A percentile compares a stretch with the other conserved stretches of the same genome.
phyloP scores from a whole-genome alignment of 345 rosid species.

The Mercurialis annua region DNA sequence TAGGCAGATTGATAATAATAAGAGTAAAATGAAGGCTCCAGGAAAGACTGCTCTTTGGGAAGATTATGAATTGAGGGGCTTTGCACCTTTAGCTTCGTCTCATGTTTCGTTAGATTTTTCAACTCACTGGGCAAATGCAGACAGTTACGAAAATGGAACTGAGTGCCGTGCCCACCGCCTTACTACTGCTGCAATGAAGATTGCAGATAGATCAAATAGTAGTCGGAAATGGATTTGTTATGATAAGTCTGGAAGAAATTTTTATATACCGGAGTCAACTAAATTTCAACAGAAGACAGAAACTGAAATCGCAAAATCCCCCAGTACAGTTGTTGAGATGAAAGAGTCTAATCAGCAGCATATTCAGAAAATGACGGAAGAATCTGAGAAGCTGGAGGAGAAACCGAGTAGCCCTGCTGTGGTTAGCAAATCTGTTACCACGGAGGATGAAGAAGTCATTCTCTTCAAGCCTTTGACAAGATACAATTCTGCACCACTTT shows the following conservation, averaged over 20 bases:
- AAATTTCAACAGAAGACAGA: slow-evolving; percentile 12
- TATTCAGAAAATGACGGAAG: slow-evolving; percentile 5
- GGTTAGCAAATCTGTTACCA: slow-evolving; percentile 36
- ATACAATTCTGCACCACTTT: slow-evolving; percentile 77
- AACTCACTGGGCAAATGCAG: slow-evolving; percentile 33
- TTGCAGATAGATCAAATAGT: slow-evolving; percentile 46
- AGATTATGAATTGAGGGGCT: slow-evolving; percentile 79
- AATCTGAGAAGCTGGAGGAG: slow-evolving; percentile 30
- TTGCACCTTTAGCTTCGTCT: slow-evolving; percentile 50
- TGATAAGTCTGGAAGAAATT: slow-evolving; percentile 34
- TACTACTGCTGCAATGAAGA: slow-evolving; percentile 48
- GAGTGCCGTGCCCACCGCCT: slow-evolving; percentile 55
- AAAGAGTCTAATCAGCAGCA: slow-evolving; percentile 18
- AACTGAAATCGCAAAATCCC: slow-evolving; percentile 17
- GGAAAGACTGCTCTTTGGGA: slow-evolving; percentile 66
- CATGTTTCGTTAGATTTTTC: slow-evolving; percentile 58
- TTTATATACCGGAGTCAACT: slow-evolving; percentile 29
- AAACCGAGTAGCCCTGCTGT: slow-evolving; percentile 24
- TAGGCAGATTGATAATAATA: slow-evolving; percentile 31
- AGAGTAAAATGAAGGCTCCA: slow-evolving; percentile 22
- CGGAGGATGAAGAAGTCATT: slow-evolving; percentile 92
- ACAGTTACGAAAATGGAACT: slow-evolving; percentile 41
- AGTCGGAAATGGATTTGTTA: slow-evolving; percentile 52
- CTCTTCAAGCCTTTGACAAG: slow-evolving; percentile 90
- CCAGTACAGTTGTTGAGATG: slow-evolving; percentile 4